phyloP scores from a whole-genome alignment of 176 grass and related monocot genomes.

The Hordeum vulgare region DNA sequence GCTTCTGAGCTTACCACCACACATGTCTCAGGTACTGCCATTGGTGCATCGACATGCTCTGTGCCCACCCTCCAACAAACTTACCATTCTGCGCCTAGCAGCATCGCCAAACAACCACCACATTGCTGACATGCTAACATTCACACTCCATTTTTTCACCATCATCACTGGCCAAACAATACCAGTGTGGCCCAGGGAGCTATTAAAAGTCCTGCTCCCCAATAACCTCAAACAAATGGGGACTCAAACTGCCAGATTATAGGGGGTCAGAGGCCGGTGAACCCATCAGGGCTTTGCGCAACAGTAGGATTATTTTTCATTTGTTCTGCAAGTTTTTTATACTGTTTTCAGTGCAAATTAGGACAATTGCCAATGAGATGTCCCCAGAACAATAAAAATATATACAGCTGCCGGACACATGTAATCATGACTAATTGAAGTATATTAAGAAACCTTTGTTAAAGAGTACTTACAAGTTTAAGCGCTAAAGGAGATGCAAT shows the following conservation, averaged over 20 bases:
- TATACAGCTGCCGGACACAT: not conserved
- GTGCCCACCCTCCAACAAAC: not conserved
- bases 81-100: not conserved
- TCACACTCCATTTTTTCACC: not conserved
- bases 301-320: not conserved
- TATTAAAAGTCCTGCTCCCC: not conserved
- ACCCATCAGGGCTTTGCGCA: not conserved
- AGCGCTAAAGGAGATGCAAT: constrained; percentile 92
- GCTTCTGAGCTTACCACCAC: too few relatives aligned
- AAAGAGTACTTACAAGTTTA: constrained; percentile 51
- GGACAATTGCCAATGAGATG: not conserved
- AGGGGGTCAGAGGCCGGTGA: not conserved
- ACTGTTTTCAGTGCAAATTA: constrained; percentile 11
- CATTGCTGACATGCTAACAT: not conserved
- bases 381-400: constrained; percentile 14
- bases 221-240: not conserved
- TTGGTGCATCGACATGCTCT: not conserved
- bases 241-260: not conserved
- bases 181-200: not conserved
- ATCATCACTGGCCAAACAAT: not conserved
- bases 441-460: not conserved
- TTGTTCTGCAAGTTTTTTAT: not conserved
- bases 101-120: not conserved
- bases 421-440: not conserved
- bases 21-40: not conserved